Evolutionary conservation across 1,284 basidiomycete genomes (phyloP).

Genomic region (Ganoderma lucidum): DNA sequence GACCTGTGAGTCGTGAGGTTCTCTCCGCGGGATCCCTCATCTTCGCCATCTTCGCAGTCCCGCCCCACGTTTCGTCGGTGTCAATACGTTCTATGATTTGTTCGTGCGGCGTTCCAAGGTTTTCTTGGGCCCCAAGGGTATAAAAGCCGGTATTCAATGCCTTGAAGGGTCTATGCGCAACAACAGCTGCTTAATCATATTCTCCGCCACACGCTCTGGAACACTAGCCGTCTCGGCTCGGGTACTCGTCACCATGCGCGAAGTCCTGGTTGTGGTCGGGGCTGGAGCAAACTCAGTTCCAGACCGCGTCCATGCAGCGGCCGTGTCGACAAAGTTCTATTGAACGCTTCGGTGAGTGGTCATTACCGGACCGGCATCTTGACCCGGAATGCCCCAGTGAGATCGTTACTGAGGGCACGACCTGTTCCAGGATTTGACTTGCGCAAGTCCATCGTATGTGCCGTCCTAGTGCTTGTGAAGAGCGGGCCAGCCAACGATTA

Average conservation of each 20-base stretch:
- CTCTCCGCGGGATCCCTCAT: slow-evolving; percentile 57
- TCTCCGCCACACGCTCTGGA: slow-evolving; percentile 56
- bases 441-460: slow-evolving; percentile 49
- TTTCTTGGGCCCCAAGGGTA: slow-evolving; percentile 56
- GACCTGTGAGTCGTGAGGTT: slow-evolving; percentile 56
- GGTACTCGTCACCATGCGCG: slow-evolving; percentile 50
- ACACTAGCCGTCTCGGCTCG: slow-evolving; percentile 55
- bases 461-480: not conserved
- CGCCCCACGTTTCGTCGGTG: slow-evolving; percentile 24
- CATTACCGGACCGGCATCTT: slow-evolving; percentile 58
- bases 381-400: not conserved
- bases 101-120: slow-evolving; percentile 53
- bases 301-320: slow-evolving; percentile 49
- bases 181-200: slow-evolving; percentile 54
- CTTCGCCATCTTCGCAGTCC: slow-evolving; percentile 56
- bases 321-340: slow-evolving; percentile 53
- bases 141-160: slow-evolving; percentile 50
- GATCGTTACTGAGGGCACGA: not conserved
- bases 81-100: not conserved
- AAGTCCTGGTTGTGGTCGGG: slow-evolving; percentile 58
- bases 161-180: slow-evolving; percentile 52
- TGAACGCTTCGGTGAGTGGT: slow-evolving; percentile 54
- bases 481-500: not conserved
- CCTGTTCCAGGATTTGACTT: slow-evolving; percentile 55
- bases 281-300: slow-evolving; percentile 57